Conservation (phyloP, 2,329 filamentous ascomycete genomes). For the Microdochium paspali region DNA sequence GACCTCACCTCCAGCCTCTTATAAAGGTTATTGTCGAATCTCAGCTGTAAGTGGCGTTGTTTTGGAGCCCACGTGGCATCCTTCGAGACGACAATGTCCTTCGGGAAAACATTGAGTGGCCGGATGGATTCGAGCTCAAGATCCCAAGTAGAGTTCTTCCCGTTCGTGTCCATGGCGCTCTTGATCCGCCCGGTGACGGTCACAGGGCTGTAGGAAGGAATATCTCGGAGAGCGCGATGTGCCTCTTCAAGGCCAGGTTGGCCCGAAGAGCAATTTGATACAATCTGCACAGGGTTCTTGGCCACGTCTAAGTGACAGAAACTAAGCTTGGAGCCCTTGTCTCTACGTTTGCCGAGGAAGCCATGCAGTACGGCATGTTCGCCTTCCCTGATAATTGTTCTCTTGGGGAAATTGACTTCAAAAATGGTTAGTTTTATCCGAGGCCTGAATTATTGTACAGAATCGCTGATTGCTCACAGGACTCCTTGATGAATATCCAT, state of each 20-base stretch:
- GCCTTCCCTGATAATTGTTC: neutral
- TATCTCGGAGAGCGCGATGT: slow-evolving; percentile 32
- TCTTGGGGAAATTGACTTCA: slow-evolving; percentile 1
- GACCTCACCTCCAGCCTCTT: slow-evolving; percentile 64
- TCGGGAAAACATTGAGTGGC: slow-evolving; percentile 63
- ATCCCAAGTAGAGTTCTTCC: slow-evolving; percentile 32
- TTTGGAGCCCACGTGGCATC: slow-evolving; percentile 66
- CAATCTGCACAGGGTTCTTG: slow-evolving; percentile 23
- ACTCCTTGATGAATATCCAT: slow-evolving; percentile 8
- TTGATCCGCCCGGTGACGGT: slow-evolving; percentile 30
- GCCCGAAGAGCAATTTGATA: slow-evolving; percentile 34
- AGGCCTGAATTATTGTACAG: too few species aligned
- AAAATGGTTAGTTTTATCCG: neutral
- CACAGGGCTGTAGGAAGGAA: slow-evolving; percentile 44
- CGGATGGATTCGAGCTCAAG: slow-evolving; percentile 53
- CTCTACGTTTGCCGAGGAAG: slow-evolving; percentile 60
- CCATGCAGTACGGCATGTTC: slow-evolving; percentile 47
- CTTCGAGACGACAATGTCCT: slow-evolving; percentile 66
- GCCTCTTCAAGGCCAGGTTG: slow-evolving; percentile 21
- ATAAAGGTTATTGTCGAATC: slow-evolving; percentile 59
- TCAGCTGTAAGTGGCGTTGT: slow-evolving; percentile 75
- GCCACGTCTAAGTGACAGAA: slow-evolving; percentile 50
- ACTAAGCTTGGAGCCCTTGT: slow-evolving; percentile 58
- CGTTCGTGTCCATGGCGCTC: neutral
- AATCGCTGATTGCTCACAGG: slow-evolving; percentile 13